Base-by-base conservation (phyloP, 345 rosid species). In the Dimocarpus longan region DNA sequence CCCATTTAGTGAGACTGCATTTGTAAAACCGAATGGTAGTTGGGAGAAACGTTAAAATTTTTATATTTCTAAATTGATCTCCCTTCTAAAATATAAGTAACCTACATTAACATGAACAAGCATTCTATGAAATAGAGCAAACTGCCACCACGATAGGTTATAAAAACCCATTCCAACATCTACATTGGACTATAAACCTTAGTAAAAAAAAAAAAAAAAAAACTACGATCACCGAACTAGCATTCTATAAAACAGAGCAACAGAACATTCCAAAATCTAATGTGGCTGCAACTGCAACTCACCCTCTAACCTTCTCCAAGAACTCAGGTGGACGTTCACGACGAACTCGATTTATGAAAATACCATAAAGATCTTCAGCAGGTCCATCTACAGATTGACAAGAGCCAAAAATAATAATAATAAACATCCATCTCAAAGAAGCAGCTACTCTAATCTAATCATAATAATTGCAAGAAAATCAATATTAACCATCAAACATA, bases 1-100 rank as follows among this genome's bases (percentile, higher is more conserved):
- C 98, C 98, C 98, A 95, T 88, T 95, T 93, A 28, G 98, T 93
- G 76, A 93, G 97, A 74, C 98, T 93, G 91, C 87, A 90, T 71
- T 46, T 52, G 79, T 37, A 66, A 68, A 67, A 75, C 67, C 26
- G 21, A 68, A 69, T 7, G 59, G 40, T 21, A 10, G 68, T 71
- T 70, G 80, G 75, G 26, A 28, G 70, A 71, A 76, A 57, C 63
- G 54, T 16, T 8, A 52, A 54, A 73, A 28, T 73, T 12, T 52
- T 15, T 37, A 19, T 54, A 19, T 54, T 54, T 3, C 60, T 13
- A 15, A 15, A 54, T 54, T 54, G 60, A 40, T 18, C n/a, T 42
- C 15, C 46, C 26, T 28, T 50, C 68, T 6, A 39, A 43, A 28
- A 54, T 64, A 39, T 8, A 16, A 60, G 62, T 68, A 28, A 70